phyloP scores from a whole-genome alignment of 2,329 filamentous ascomycete species.

The Penicillium psychrosexuale region DNA sequence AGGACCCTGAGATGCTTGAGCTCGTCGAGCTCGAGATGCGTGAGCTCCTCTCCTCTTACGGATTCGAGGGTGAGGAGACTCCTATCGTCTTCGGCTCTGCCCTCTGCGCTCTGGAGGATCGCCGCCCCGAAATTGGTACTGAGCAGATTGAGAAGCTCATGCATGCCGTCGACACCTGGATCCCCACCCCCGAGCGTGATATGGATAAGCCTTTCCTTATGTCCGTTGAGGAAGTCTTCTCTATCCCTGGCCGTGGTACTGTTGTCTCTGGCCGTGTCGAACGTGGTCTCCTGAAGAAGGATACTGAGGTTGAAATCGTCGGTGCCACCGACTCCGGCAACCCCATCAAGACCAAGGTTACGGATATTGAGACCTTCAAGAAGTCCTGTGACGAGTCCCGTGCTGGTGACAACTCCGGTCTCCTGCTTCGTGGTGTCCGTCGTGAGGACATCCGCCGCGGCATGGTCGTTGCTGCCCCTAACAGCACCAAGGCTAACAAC shows the following conservation, averaged over 20 bases:
- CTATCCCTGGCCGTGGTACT: constrained; percentile 88
- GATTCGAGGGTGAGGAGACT: constrained; percentile 96
- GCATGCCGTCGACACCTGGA: constrained; percentile 87
- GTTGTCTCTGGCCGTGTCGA: constrained; percentile 96
- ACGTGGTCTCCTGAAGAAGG: constrained; percentile 89
- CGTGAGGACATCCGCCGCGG: constrained; percentile 92
- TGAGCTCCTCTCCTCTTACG: constrained; percentile 86
- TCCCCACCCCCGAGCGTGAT: constrained; percentile 89
- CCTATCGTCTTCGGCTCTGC: constrained; percentile 97
- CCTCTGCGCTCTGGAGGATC: constrained; percentile 85
- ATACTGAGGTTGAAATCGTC: constrained; percentile 89
- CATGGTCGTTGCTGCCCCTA: constrained; percentile 88
- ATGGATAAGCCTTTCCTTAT: constrained; percentile 99
- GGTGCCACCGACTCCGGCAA: constrained; percentile 66
- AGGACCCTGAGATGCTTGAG: constrained; percentile 99
- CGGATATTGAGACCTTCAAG: constrained; percentile 99
- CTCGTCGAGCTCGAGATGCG: constrained; percentile 99
- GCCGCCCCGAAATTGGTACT: constrained; percentile 80
- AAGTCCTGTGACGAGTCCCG: constrained; percentile 97
- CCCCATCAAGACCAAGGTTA: constrained; percentile 97
- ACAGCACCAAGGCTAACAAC: constrained; percentile 77
- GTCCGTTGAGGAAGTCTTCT: constrained; percentile 93
- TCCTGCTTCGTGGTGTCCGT: constrained; percentile 91
- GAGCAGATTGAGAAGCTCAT: constrained; percentile 90
- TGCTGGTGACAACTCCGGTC: constrained; percentile 96